Evolutionary conservation across 176 grass and related monocot genomes (phyloP).

Genomic region (Neostapfia colusana): DNA sequence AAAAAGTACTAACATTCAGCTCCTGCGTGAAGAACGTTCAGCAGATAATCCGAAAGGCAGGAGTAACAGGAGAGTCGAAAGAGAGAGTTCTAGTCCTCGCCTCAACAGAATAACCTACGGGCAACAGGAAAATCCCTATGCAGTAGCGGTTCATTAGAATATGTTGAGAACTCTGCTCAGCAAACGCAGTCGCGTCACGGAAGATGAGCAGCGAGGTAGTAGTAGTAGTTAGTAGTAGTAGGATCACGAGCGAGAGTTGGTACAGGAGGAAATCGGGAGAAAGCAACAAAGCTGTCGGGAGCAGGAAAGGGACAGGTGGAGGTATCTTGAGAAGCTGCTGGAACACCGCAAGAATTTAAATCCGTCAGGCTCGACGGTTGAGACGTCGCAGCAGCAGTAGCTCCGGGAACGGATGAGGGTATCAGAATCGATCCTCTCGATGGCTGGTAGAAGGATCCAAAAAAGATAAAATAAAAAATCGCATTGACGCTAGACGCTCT

Average conservation of each 20-base stretch:
- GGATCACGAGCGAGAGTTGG: conserved; percentile 22
- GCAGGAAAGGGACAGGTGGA: conserved; percentile 34
- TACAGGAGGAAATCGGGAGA: background rate
- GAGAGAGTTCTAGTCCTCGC: background rate
- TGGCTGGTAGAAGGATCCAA: background rate
- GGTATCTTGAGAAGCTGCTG: conserved; percentile 15
- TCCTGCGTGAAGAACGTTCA: background rate
- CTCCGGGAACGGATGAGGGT: conserved; percentile 6
- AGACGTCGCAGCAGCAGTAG: conserved; percentile 8
- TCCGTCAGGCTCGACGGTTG: conserved; percentile 3
- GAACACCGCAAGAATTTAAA: conserved; percentile 6
- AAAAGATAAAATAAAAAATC: background rate
- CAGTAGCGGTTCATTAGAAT: background rate
- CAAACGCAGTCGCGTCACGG: background rate
- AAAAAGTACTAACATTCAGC: background rate
- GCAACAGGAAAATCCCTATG: background rate
- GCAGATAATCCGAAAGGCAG: background rate
- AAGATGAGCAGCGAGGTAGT: background rate
- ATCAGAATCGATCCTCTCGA: background rate
- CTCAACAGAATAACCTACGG: conserved; percentile 11
- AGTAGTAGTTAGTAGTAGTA: too few relatives aligned
- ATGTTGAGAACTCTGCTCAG: background rate
- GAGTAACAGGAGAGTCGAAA: background rate
- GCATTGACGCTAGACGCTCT: background rate
- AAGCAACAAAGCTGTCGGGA: conserved; percentile 2